A percentile compares a stretch with the other conserved stretches of the same genome.
Conservation (phyloP, 2,329 filamentous ascomycete species). For the Davidsoniella virescens region DNA sequence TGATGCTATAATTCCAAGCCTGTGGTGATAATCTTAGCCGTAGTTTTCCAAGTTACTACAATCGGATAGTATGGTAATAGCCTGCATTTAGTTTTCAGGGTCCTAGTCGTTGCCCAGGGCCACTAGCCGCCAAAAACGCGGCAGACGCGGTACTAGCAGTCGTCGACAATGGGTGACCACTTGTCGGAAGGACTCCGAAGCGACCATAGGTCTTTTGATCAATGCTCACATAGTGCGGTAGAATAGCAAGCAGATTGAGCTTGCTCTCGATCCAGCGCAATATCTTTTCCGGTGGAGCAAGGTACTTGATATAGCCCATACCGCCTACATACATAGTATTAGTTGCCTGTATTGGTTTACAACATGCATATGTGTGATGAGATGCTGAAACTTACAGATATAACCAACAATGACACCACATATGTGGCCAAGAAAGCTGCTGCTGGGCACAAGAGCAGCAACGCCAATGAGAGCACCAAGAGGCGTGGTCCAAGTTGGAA, state of each 20-base stretch:
- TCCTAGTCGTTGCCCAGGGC: slow-evolving; percentile 49
- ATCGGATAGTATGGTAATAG: not conserved
- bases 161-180: slow-evolving; percentile 22
- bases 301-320: slow-evolving; percentile 72
- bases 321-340: slow-evolving; percentile 39
- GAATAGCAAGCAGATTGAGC: slow-evolving; percentile 63
- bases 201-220: slow-evolving; percentile 93
- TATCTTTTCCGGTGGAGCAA: slow-evolving; percentile 77
- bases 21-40: not conserved
- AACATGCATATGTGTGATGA: not conserved
- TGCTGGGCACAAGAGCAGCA: slow-evolving; percentile 60
- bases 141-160: slow-evolving; percentile 28
- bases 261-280: slow-evolving; percentile 80
- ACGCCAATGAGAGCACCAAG: slow-evolving; percentile 61
- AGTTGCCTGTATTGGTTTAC: not conserved
- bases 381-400: slow-evolving; percentile 43
- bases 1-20: not conserved
- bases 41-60: not conserved
- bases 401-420: slow-evolving; percentile 77
- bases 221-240: slow-evolving; percentile 86
- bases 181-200: slow-evolving; percentile 69
- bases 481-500: slow-evolving; percentile 86
- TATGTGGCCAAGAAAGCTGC: slow-evolving; percentile 73
- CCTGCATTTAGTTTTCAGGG: slow-evolving; percentile 30
- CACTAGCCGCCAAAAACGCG: slow-evolving; percentile 37